phyloP scores from a whole-genome alignment of 495 filamentous ascomycete species.

The Hyaloscypha finlandica region DNA sequence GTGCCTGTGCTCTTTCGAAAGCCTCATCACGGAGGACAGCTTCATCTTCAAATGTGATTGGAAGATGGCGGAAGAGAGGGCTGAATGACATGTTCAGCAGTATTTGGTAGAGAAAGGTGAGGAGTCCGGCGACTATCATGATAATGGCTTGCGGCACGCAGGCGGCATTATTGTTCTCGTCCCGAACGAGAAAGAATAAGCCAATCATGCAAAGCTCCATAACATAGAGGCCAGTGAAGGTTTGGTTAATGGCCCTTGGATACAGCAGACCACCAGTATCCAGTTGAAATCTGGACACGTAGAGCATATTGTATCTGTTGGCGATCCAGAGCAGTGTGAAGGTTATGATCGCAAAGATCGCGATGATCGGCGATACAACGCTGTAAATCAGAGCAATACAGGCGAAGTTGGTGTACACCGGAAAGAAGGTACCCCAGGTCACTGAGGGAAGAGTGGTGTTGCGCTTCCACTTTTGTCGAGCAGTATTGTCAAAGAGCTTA shows the following conservation, averaged over 20 bases:
- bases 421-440: conserved; percentile 93
- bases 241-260: conserved; percentile 91
- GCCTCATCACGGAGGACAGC: conserved; percentile 86
- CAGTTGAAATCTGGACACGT: conserved; percentile 86
- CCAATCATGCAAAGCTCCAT: conserved; percentile 93
- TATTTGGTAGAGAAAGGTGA: conserved; percentile 80
- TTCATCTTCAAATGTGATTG: conserved; percentile 94
- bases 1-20: conserved; percentile 76
- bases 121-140: conserved; percentile 74
- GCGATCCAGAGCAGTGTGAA: conserved; percentile 95
- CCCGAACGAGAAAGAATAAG: conserved; percentile 82
- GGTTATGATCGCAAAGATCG: conserved; percentile 91
- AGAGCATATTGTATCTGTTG: conserved; percentile 94
- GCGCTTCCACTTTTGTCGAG: conserved; percentile 84
- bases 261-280: conserved; percentile 95
- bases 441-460: conserved; percentile 77
- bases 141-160: conserved; percentile 84
- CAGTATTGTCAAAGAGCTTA: conserved; percentile 80
- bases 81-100: conserved; percentile 83
- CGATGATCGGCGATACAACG: conserved; percentile 85
- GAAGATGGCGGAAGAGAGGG: conserved; percentile 84
- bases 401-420: conserved; percentile 92
- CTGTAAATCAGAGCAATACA: conserved; percentile 93
- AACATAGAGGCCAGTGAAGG: conserved; percentile 91
- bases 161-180: conserved; percentile 56